A percentile compares a stretch with the other conserved stretches of the same genome.
Conservation (phyloP, 768 basidiomycete genomes). For the Xerocomus spinulosus region DNA sequence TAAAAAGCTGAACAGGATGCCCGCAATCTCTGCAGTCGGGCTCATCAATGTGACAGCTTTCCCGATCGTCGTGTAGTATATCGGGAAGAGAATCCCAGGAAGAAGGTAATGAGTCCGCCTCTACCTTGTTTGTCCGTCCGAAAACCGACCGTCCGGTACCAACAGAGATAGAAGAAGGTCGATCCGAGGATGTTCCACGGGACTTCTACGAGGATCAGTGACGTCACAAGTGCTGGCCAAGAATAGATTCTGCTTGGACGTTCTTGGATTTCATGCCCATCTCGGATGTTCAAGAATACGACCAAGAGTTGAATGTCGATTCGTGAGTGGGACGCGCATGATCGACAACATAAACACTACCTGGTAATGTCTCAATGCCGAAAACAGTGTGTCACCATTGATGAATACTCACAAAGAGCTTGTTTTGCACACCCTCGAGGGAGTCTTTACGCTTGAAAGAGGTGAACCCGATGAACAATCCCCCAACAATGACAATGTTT, state of each 20-base stretch:
- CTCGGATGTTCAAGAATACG: conserved; percentile 54
- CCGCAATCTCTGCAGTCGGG: conserved; percentile 56
- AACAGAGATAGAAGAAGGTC: conserved; percentile 56
- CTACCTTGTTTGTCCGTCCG: conserved; percentile 42
- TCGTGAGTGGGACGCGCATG: conserved; percentile 46
- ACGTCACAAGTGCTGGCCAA: conserved; percentile 55
- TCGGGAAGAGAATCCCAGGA: conserved; percentile 48
- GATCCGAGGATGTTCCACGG: conserved; percentile 62
- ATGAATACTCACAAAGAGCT: conserved; percentile 50
- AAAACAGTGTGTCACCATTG: neutral
- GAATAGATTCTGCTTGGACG: conserved; percentile 60
- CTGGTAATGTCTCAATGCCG: conserved; percentile 22
- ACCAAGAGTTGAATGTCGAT: conserved; percentile 66
- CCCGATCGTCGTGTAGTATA: conserved; percentile 59
- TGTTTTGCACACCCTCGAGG: conserved; percentile 59
- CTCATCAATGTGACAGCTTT: conserved; percentile 59
- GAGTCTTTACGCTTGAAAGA: conserved; percentile 54
- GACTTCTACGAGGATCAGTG: conserved; percentile 52
- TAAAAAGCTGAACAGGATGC: conserved; percentile 51
- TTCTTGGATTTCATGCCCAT: conserved; percentile 63
- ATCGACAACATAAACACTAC: conserved; percentile 56
- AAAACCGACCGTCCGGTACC: conserved; percentile 71
- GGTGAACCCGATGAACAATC: conserved; percentile 58
- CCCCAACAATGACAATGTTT: conserved; percentile 49
- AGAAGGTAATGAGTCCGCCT: conserved; percentile 60